Base-by-base conservation (phyloP, 2,329 filamentous ascomycete species). In the Aureobasidium leucospermi region DNA sequence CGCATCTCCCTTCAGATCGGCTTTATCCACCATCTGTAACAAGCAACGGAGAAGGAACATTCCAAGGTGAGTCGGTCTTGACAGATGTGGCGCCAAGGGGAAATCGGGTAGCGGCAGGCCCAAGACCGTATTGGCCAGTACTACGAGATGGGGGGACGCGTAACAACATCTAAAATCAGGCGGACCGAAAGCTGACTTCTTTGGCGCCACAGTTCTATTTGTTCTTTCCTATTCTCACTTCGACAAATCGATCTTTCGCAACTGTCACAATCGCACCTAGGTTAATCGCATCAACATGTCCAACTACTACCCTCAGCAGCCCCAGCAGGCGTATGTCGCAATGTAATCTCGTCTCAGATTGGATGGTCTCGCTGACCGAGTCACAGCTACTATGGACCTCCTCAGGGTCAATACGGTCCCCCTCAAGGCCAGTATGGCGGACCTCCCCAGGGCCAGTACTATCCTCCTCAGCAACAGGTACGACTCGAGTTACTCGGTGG, bases 281-380 rank as follows among this genome's bases (percentile, higher is more conserved):
- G 11, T 38, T 11, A 32, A 23, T 13, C 38, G 28, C 49, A 16
- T 19, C 16, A 68, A 49, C 29, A 78, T 79, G 76, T 71, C 76
- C 51, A 71, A 67, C 65, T 76, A 76, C 66, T 78, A 77, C 66
- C 70, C 68, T 56, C 73, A 71, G 59, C 70, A 73, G 51, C 73
- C 72, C 55, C 74, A 69, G 58, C 75, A 73, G 64, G 66, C 69
- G 66, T 76, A 71, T 65, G 71, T 68, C 61, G 65, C 64, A 62
- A 16, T 39, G 28, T 31, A 28, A n/a, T 45, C 60, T 28, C 52
- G 55, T 39, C 36, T 57, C 29, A 43, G 23, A 19, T 42, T 16
- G 59, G 16, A 28, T 49, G 43, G 34, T 39, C 32, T 39, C 32
- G 41, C 58, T 61, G 55, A 58, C 45, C 39, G 28, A 53, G 55